Evolutionary conservation across 176 grass and related monocot species (phyloP).

Genomic region (Hordeum marinum): DNA sequence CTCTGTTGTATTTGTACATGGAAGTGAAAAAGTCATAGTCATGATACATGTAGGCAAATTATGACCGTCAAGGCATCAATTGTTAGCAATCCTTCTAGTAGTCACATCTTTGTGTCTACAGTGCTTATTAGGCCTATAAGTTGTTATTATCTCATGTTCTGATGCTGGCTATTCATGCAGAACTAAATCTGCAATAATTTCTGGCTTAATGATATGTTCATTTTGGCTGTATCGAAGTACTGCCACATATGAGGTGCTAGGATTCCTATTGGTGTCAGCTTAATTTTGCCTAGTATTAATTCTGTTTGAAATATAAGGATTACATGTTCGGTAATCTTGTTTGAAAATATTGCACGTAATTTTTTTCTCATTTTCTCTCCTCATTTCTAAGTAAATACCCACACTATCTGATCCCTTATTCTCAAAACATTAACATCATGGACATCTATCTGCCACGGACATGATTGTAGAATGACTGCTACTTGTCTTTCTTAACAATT

Average conservation of each 20-base stretch:
- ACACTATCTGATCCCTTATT: background rate
- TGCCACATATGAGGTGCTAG: background rate
- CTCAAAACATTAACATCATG: background rate
- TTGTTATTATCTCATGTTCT: background rate
- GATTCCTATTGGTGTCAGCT: background rate
- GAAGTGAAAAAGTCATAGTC: background rate
- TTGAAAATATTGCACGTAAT: background rate
- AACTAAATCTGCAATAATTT: constrained; percentile 2
- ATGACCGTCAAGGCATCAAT: background rate
- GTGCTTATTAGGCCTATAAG: background rate
- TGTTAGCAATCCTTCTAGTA: background rate
- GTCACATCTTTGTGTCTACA: background rate
- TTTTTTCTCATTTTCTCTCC: background rate
- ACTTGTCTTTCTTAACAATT: constrained; percentile 8
- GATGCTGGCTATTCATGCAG: background rate
- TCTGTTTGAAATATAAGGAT: background rate
- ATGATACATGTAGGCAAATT: background rate
- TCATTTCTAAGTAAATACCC: background rate
- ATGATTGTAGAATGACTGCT: background rate
- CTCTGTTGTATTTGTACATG: background rate
- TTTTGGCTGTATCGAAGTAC: background rate
- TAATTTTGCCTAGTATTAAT: background rate
- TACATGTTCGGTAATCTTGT: background rate
- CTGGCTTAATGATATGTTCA: background rate
- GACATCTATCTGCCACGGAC: background rate